Base-by-base conservation (phyloP, 2,329 filamentous ascomycete genomes). In the Escovopsis weberi region DNA sequence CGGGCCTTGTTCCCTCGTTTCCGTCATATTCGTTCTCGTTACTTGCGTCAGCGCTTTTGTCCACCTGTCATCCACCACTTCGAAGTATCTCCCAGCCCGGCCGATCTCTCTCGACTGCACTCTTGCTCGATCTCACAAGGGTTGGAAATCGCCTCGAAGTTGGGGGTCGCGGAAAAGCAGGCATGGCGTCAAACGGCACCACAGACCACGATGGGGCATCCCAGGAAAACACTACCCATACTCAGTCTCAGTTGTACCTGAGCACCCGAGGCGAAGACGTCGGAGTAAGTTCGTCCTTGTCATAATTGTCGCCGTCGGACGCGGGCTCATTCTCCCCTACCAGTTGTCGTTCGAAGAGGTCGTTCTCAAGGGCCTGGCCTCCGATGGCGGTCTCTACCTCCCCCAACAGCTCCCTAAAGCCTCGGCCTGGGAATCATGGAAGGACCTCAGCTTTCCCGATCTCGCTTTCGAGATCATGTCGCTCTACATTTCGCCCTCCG, bases 271-370 rank as follows among this genome's bases (percentile, higher is more conserved):
- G 69, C 45, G 67, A 68, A 36, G 69, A 72, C 52, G 59, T 59
- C 52, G 68, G 62, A 48, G 68, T 72, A 65, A 46, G 63, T 47
- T 43, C 33, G 19, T 45, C 38, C 38, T 47, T 32, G 33, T 32
- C 28, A 2, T 11, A 3, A 32, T 32, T 7, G 28, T 33, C 12
- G 18, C 28, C 34, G 33, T 26, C 12, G 32, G 42, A 3, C 28
- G 11, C 28, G 28, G 33, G 38, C 42, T 44, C 41, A 12, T 32
- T 28, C 12, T 33, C 39, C 28, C 38, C 15, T 23, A 12, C 33
- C 51, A 88, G 82, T 73, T 93, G 52, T 88, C 85, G 41, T 94
- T 95, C 60, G 88, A 95, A 63, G 80, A 87, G 42, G 87, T 87
- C 38, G 86, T 94, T 35, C 71, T 94, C 50, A 93, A 94, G 63